Evolutionary conservation across 495 filamentous ascomycete genomes (phyloP).

Genomic region (Penicillium subrubescens): DNA sequence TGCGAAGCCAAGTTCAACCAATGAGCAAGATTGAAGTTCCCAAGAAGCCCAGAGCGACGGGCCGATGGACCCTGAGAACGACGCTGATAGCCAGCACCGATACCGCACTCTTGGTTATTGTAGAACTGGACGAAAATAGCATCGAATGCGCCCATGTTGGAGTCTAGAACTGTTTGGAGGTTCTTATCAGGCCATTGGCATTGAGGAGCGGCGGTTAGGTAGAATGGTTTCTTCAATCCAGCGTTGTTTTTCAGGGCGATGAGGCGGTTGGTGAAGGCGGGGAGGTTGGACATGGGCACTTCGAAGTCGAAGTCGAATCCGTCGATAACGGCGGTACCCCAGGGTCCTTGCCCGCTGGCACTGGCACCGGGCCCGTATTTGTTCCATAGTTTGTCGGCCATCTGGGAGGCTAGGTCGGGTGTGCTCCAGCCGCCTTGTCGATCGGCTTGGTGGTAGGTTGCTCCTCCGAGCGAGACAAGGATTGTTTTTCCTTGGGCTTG

Average conservation of each 20-base stretch:
- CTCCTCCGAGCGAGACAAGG: constrained; percentile 5
- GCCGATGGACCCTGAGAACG: constrained; percentile 2
- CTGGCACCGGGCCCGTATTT: constrained; percentile 3
- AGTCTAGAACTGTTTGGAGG: constrained; percentile 1
- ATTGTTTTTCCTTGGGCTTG: constrained; percentile 11
- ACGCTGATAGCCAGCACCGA: constrained; percentile 1
- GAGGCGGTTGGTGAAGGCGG: constrained; percentile 7
- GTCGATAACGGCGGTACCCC: not conserved
- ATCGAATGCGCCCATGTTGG: constrained; percentile 8
- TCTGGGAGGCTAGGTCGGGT: not conserved
- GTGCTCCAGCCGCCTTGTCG: constrained; percentile 6
- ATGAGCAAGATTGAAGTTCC: constrained; percentile 3
- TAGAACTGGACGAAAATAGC: constrained; percentile 13
- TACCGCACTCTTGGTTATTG: constrained; percentile 11
- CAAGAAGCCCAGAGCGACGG: constrained; percentile 4
- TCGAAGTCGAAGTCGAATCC: constrained; percentile 15
- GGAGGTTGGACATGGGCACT: constrained; percentile 4
- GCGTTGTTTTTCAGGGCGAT: not conserved
- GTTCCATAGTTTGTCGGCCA: constrained; percentile 7
- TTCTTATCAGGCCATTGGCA: constrained; percentile 12
- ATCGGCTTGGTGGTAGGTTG: not conserved
- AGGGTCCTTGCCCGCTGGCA: not conserved
- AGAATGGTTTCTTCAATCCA: not conserved
- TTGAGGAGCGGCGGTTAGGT: constrained; percentile 6
- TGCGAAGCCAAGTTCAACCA: constrained; percentile 4